Evolutionary conservation across 192 early-diverging fungal genomes (phyloP), one percentile per base, ranked within the genome.

Genomic region (Coemansia asiatica): DNA sequence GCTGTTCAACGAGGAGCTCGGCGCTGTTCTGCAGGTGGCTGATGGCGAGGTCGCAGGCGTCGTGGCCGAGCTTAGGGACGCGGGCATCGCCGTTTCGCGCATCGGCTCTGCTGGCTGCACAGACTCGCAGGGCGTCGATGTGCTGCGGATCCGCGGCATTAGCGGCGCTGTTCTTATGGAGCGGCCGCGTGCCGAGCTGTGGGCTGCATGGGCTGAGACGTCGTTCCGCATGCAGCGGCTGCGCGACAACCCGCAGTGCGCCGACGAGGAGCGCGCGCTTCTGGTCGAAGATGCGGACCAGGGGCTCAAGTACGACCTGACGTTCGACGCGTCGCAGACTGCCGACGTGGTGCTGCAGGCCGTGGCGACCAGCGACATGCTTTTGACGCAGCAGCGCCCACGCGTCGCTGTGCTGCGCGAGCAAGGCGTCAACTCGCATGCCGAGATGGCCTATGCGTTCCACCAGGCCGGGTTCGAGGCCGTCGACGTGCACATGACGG

Each of bases 401-500:
- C 86, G 87, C 57, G 95, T 99, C 21, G 96, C 94, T 1, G 89
- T 99, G 31, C 76, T 99, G 59, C 91, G 98, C 68, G 98, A 99
- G 76, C 95, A 99, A 82, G 98, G 98, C 60, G 92, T 98, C 31
- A 99, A 98, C 84, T 90, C 90, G 26, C 93, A 94, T 63, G 87
- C 88, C 21, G 98, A 99, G 76, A 90, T 98, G 89, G 95, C 96
- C 0, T 95, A 86, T 64, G 91, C 95, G 6, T 97, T 99, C 86
- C 82, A 95, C 76, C 75, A 85, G 46, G 92, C 96, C n/a, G 96
- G 96, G 2, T 99, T 99, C 76, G 85, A 84, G 2, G 88, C 91
- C 12, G 90, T 96, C 4, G 98, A 99, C 81, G 94, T 99, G 15
- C 98, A 99, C 81, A 99, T 99, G 96, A 93, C 95, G 4, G 96